Evolutionary conservation across 23 red algal genomes (phyloP), one percentile per base, ranked within the genome.

Genomic region (Gracilariopsis chorda): DNA sequence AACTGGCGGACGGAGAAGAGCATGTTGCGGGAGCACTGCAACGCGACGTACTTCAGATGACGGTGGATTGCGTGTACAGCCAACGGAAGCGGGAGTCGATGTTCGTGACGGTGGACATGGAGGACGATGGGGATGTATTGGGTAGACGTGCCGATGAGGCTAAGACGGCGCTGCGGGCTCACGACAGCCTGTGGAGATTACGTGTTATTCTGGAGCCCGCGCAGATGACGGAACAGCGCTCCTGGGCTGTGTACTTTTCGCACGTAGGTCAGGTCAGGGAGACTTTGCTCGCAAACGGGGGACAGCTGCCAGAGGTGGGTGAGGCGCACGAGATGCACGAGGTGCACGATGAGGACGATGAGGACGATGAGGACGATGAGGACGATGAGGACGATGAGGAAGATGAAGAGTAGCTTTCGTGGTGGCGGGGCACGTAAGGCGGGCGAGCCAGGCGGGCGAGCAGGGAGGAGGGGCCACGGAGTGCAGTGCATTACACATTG

Each of bases 201-300:
- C 67, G 92, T 17, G 63, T 73, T 10, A 83, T 83, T 23, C 56
- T 95, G 51, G 92, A 90, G 69, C 92, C 92, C 34, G 77, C 48
- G 46, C 65, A 47, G 45, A 73, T 95, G 48, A 79, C 27, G 7
- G 92, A 95, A 35, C 35, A 60, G 10, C 77, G 45, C 58, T 95
- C 90, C 63, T 95, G 92, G 92, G 12, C 35, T 0, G 69, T 58
- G 70, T 95, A 95, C 62, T 95, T 95, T 88, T 86, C 48, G 33
- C 92, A 88, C 2, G 83, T 95, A 11, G 41, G 78, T 28, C 55
- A 63, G 33, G 42, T 88, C 20, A 57, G 87, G 62, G 49, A 72
- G 10, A 43, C 62, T 25, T 65, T 95, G 69, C 42, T 86, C 13
- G 75, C 51, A 8, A 77, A 68, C 29, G 79, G 48, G 19, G 85